These are phyloP conservation scores for Themeda triandra DNA, from an alignment of 176 grass and related monocot species.

Conservation along the genomic window DNA sequence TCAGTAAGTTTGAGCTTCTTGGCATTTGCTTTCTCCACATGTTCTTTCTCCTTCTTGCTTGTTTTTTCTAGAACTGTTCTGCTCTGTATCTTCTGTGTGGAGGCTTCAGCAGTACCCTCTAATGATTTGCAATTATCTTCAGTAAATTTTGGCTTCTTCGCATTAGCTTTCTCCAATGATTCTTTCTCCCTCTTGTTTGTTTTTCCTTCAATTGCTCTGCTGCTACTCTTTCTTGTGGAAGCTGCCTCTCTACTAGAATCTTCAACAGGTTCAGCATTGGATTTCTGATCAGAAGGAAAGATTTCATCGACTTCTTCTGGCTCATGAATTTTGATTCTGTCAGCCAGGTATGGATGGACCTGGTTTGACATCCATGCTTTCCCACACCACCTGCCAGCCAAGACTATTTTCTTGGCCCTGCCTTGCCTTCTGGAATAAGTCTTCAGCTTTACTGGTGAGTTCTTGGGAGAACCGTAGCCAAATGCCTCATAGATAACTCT, in stretches of 20 bases:
- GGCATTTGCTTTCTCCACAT: constrained; percentile 32
- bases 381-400: constrained; percentile 85
- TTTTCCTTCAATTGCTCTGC: constrained; percentile 23
- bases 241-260: constrained; percentile 37
- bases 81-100: constrained; percentile 21
- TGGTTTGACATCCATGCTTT: constrained; percentile 86
- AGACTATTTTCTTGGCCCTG: constrained; percentile 60
- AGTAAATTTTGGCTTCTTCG: constrained; percentile 34
- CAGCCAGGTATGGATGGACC: constrained; percentile 72
- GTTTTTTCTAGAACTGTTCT: constrained; percentile 17
- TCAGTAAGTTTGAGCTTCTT: constrained; percentile 33
- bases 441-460: constrained; percentile 46
- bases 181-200: constrained; percentile 40
- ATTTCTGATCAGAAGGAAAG: constrained; percentile 24
- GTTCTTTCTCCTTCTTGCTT: constrained; percentile 36
- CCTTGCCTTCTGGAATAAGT: constrained; percentile 44
- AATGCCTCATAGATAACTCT: constrained; percentile 80
- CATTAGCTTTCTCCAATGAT: constrained; percentile 32
- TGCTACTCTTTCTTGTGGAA: constrained; percentile 26
- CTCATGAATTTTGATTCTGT: constrained; percentile 43
- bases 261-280: constrained; percentile 3
- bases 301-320: constrained; percentile 29
- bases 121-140: constrained; percentile 14
- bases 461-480: constrained; percentile 44
- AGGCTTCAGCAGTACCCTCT: constrained; percentile 30